Percentiles rank a stretch among this genome's conserved stretches.
Evolutionary conservation across 2,329 filamentous ascomycete genomes (phyloP).

Genomic region (Pseudodiploospora longispora): DNA sequence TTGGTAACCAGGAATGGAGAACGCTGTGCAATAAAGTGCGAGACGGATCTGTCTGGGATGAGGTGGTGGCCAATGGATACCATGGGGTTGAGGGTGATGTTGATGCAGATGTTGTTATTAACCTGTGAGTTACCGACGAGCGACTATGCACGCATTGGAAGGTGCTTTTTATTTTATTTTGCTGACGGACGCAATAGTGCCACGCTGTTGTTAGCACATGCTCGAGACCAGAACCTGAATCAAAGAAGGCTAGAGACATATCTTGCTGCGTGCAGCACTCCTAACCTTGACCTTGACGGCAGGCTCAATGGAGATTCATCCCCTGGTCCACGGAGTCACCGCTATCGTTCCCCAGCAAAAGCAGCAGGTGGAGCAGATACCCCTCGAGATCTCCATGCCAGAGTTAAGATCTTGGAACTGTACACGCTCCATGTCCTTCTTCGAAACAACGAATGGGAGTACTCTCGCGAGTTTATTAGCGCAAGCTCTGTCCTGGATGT

Average conservation of each 20-base stretch:
- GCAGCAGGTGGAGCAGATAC: slow-evolving; percentile 64
- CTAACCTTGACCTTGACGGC: slow-evolving; percentile 63
- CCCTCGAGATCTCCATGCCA: slow-evolving; percentile 72
- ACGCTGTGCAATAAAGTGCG: slow-evolving; percentile 73
- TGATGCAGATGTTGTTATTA: slow-evolving; percentile 89
- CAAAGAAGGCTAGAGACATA: slow-evolving; percentile 85
- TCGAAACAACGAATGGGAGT: slow-evolving; percentile 92
- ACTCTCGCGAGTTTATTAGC: slow-evolving; percentile 82
- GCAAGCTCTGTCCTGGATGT: slow-evolving; percentile 84
- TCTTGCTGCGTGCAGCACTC: slow-evolving; percentile 66
- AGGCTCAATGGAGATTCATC: slow-evolving; percentile 45
- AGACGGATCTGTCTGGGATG: slow-evolving; percentile 90
- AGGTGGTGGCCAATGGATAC: slow-evolving; percentile 81
- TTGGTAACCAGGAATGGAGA: slow-evolving; percentile 82
- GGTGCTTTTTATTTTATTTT: not conserved
- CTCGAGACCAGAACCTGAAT: slow-evolving; percentile 72
- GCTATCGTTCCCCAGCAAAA: slow-evolving; percentile 38
- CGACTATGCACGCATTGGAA: not conserved
- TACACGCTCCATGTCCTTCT: slow-evolving; percentile 94
- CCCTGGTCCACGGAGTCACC: slow-evolving; percentile 26
- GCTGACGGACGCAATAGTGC: slow-evolving; percentile 46
- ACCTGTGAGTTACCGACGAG: slow-evolving; percentile 49
- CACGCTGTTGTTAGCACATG: slow-evolving; percentile 85
- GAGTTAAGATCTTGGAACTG: slow-evolving; percentile 87
- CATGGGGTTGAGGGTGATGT: slow-evolving; percentile 82